Percentiles rank a stretch among this genome's conserved stretches.
These are phyloP conservation scores for Dimargaris verticillata DNA, from an alignment of 192 early-diverging fungal species.

Conservation along the genomic window DNA sequence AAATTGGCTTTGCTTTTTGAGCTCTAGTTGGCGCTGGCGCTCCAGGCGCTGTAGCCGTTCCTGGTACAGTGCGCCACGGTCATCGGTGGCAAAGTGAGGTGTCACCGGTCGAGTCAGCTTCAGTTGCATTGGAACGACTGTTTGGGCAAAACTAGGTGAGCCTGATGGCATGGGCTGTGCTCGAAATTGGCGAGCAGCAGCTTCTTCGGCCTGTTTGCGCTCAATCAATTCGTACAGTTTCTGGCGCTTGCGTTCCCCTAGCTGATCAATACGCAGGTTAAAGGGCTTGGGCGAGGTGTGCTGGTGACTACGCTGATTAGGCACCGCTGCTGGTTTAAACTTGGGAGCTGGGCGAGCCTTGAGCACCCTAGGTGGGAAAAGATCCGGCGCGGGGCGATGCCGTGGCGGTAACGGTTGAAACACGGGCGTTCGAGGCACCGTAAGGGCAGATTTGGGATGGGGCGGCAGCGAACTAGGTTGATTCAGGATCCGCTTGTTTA, in stretches of 20 bases:
- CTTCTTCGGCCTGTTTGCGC: background rate
- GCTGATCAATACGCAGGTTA: constrained; percentile 1
- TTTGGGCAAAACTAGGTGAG: background rate
- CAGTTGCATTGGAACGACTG: background rate
- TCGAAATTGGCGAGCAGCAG: constrained; percentile 1
- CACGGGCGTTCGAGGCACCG: background rate
- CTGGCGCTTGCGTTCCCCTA: background rate
- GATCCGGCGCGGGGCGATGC: background rate
- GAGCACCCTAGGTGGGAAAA: background rate
- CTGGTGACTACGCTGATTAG: background rate
- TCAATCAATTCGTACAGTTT: background rate
- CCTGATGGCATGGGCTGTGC: background rate
- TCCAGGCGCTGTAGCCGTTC: background rate
- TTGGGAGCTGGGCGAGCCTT: background rate
- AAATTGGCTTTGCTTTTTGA: background rate
- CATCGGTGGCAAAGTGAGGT: background rate
- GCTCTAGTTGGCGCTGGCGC: background rate
- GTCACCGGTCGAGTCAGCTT: background rate
- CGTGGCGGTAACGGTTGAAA: background rate
- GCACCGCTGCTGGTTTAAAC: background rate
- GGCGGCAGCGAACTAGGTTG: background rate
- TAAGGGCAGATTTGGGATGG: background rate
- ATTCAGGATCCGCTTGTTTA: constrained; percentile 1
- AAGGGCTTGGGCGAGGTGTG: constrained; percentile 7
- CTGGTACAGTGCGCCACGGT: background rate